A percentile compares a stretch with the other conserved stretches of the same genome.
These are phyloP conservation scores for Parachlorella kessleri DNA, from an alignment of 139 green algal genomes.

Conservation along the genomic window DNA sequence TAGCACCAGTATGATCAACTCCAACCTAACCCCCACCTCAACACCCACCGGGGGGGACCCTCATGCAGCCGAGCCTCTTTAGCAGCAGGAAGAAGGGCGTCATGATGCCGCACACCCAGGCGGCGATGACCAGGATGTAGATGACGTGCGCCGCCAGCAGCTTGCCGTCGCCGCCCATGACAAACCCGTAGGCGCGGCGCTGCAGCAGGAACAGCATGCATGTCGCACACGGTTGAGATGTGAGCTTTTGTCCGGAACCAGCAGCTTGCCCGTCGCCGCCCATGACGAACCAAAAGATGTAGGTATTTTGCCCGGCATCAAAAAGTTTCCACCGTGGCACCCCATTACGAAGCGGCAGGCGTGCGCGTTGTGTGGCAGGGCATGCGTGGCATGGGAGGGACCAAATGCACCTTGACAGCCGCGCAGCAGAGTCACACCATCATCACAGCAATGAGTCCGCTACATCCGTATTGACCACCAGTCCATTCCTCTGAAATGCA, in stretches of 20 bases:
- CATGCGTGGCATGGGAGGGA: too few relatives aligned
- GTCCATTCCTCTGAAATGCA: too few relatives aligned
- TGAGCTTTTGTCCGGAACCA: background rate
- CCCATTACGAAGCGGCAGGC: too few relatives aligned
- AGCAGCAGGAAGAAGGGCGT: conserved; percentile 70
- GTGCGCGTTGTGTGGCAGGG: too few relatives aligned
- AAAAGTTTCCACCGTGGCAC: too few relatives aligned
- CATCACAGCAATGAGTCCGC: too few relatives aligned
- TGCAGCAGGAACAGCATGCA: background rate
- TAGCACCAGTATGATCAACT: too few relatives aligned
- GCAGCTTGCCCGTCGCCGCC: background rate
- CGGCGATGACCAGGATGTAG: conserved; percentile 53
- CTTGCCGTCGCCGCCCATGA: conserved; percentile 56
- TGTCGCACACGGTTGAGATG: background rate
- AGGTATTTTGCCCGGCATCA: too few relatives aligned
- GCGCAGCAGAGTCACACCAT: too few relatives aligned
- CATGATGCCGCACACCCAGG: conserved; percentile 63
- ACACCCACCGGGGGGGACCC: conserved; percentile 34
- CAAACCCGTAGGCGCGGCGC: conserved; percentile 38
- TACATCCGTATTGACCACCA: too few relatives aligned
- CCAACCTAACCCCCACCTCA: background rate
- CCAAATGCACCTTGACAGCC: too few relatives aligned
- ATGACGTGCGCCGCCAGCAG: conserved; percentile 63
- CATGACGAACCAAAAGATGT: too few relatives aligned
- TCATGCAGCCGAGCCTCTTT: conserved; percentile 56